These are phyloP conservation scores for Abrus pulchellus DNA, from an alignment of 306 rosid species.

Conservation along the genomic window DNA sequence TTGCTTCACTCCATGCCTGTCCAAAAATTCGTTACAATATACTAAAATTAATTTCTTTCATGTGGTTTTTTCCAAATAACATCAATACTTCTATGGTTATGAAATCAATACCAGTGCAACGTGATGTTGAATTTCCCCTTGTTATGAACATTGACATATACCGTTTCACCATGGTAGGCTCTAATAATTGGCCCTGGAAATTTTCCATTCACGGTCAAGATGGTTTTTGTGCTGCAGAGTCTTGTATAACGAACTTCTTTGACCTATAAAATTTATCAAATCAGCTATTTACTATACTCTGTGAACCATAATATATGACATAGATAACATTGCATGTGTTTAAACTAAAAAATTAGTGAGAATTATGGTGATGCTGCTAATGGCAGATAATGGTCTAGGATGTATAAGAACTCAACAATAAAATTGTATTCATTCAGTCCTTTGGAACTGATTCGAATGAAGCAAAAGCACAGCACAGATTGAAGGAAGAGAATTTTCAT, in stretches of 20 bases:
- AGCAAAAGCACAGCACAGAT: constrained; percentile 8
- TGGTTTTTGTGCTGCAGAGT: constrained; percentile 43
- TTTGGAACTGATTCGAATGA: not conserved
- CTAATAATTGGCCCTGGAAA: constrained; percentile 51
- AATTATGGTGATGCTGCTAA: not conserved
- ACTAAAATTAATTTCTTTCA: not conserved
- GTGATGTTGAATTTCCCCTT: constrained; percentile 58
- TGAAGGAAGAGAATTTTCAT: constrained; percentile 30
- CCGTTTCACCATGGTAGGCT: constrained; percentile 41
- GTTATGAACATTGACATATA: constrained; percentile 50
- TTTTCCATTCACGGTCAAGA: constrained; percentile 52
- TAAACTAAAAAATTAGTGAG: not conserved
- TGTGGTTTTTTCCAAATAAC: not conserved
- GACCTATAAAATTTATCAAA: constrained; percentile 36
- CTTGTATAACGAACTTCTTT: constrained; percentile 46
- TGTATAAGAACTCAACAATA: constrained; percentile 28
- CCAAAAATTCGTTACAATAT: constrained; percentile 8
- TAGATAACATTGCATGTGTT: not conserved
- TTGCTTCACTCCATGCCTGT: constrained; percentile 66
- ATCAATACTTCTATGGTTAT: not conserved
- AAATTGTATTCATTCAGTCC: constrained; percentile 12
- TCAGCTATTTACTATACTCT: not conserved
- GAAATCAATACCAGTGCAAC: constrained; percentile 60
- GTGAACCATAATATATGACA: not conserved
- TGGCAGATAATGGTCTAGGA: constrained; percentile 6